Conservation (phyloP, 2,329 filamentous ascomycete genomes). For the Cercospora sp. region DNA sequence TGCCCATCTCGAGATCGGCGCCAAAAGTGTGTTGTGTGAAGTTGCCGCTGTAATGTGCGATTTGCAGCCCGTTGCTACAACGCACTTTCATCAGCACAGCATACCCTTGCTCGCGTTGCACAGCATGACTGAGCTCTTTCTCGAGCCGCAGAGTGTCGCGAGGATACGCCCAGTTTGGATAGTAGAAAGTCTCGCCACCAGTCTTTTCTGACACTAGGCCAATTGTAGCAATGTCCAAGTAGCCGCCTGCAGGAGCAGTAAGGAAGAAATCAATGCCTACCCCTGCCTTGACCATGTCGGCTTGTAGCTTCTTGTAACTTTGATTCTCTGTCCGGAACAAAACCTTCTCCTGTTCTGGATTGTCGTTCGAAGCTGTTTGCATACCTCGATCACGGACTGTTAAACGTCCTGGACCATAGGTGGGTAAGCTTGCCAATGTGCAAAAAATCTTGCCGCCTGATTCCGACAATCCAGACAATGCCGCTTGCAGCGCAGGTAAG, state of each 20-base stretch:
- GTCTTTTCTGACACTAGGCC: slow-evolving; percentile 83
- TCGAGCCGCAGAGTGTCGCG: slow-evolving; percentile 82
- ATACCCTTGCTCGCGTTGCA: slow-evolving; percentile 88
- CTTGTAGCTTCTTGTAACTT: slow-evolving; percentile 80
- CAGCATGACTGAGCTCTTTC: slow-evolving; percentile 80
- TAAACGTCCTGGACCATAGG: slow-evolving; percentile 83
- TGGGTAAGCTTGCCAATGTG: slow-evolving; percentile 82
- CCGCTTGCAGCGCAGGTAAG: slow-evolving; percentile 79
- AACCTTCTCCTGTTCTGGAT: slow-evolving; percentile 82
- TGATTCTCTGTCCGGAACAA: slow-evolving; percentile 88
- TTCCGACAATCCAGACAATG: slow-evolving; percentile 75
- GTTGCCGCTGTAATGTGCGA: slow-evolving; percentile 92
- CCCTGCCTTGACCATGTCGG: slow-evolving; percentile 83
- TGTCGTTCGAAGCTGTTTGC: slow-evolving; percentile 78
- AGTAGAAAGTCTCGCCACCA: slow-evolving; percentile 96
- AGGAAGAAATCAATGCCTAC: slow-evolving; percentile 94
- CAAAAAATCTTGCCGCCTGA: slow-evolving; percentile 93
- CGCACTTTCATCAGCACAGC: slow-evolving; percentile 98
- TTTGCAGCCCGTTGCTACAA: slow-evolving; percentile 93
- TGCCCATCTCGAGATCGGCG: slow-evolving; percentile 89
- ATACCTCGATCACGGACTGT: slow-evolving; percentile 87
- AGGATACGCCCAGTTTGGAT: slow-evolving; percentile 89
- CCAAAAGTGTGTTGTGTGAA: slow-evolving; percentile 95
- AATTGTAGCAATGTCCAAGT: slow-evolving; percentile 89
- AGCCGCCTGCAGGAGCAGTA: slow-evolving; percentile 83